Evolutionary conservation across 2,329 filamentous ascomycete species (phyloP), one percentile per base, ranked within the genome.

Genomic region (Xylaria sp.): DNA sequence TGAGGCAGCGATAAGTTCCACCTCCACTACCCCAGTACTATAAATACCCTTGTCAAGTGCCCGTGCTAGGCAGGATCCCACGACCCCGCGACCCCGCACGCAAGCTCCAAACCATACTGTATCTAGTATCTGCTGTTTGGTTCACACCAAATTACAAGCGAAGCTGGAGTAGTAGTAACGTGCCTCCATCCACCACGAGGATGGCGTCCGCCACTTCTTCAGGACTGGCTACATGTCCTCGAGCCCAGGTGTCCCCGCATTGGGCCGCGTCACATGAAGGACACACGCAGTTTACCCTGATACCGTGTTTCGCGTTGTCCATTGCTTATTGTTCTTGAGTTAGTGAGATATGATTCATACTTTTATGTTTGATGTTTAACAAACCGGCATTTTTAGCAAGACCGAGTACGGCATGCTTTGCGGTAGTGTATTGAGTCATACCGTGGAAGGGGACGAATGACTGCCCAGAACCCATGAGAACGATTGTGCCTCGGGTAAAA

Each of bases 391-490:
- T 62, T 15, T 62, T 62, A n/a, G 47, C 25, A 2, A 62, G 14
- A 33, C 60, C 54, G 1, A 58, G 14, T 2, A 62, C 53, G 1
- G 46, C 53, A 7, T 40, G 33, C 35, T 58, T 62, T 2, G 60
- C 33, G 1, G 53, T 38, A 0, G 65, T 69, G 19, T 69, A 69
- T 33, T 43, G 63, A 3, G 66, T 7, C 19, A 65, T 25, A 9
- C 12, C 6, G 3, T 61, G 58, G 1, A 35, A 15, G 4, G 56
- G 25, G 0, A 42, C 21, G 11, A 68, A 46, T 1, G 67, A 66
- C 1, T 57, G 51, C 2, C n/a, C 55, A 1, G 67, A 69, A 4
- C 59, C 66, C 0, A 68, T 1, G 38, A 60, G 58, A 8, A 69
- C 64, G 8, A 69, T 64, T 12, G 49, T 25, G 0, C 67, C 67